These are phyloP conservation scores for Avena atlantica DNA, from an alignment of 176 grass and related monocot species.

Conservation along the genomic window DNA sequence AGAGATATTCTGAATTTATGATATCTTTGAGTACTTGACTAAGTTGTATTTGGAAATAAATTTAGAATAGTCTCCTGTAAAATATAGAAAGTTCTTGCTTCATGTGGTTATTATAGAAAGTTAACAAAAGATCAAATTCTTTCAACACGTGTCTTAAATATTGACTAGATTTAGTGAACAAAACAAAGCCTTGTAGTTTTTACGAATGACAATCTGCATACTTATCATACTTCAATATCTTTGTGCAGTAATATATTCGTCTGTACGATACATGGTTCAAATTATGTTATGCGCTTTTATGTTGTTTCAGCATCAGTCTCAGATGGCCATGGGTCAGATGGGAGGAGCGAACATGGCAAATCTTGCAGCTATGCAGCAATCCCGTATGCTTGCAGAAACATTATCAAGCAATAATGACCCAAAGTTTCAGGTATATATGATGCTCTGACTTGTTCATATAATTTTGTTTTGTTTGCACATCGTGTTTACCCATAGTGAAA, in stretches of 20 bases:
- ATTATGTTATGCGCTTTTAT: conserved; percentile 32
- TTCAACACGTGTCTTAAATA: conserved; percentile 13
- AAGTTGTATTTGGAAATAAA: background rate
- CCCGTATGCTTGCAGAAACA: conserved; percentile 93
- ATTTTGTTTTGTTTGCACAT: conserved; percentile 30
- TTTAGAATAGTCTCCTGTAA: background rate
- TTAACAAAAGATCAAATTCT: conserved; percentile 10
- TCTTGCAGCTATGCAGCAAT: conserved; percentile 88
- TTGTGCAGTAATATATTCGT: conserved; percentile 40
- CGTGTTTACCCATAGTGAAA: conserved; percentile 22
- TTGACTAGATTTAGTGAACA: conserved; percentile 17
- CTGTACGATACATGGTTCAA: conserved; percentile 31
- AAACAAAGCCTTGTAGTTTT: conserved; percentile 20
- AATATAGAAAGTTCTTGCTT: background rate
- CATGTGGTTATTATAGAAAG: conserved; percentile 25
- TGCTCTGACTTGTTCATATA: conserved; percentile 21
- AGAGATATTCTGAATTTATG: background rate
- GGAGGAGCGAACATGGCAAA: conserved; percentile 66
- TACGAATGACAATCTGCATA: background rate
- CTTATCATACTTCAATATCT: conserved; percentile 8
- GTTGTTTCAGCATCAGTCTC: conserved; percentile 74
- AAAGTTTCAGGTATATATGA: conserved; percentile 91
- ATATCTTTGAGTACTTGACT: conserved; percentile 25
- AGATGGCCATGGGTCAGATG: conserved; percentile 72
- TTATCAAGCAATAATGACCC: conserved; percentile 86